These are phyloP conservation scores for Neoboletus magnificus DNA, from an alignment of 768 basidiomycete genomes.

Conservation along the genomic window DNA sequence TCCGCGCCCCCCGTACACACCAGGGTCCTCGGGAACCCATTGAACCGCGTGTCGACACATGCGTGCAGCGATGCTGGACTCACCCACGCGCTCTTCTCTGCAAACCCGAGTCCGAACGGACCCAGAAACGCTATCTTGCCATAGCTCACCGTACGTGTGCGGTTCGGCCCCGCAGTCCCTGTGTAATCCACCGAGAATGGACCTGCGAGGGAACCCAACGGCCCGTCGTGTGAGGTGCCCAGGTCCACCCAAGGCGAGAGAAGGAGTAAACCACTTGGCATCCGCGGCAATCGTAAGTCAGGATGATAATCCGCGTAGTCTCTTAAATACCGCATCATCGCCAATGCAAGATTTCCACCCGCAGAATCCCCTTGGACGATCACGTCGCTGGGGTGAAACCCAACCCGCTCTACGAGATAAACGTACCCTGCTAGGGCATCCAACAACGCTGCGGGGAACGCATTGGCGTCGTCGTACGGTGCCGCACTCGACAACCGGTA, in stretches of 20 bases:
- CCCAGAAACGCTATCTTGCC: conserved; percentile 42
- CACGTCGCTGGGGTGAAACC: conserved; percentile 42
- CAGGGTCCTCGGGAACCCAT: conserved; percentile 58
- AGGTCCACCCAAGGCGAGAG: conserved; percentile 33
- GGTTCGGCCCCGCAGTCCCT: conserved; percentile 1
- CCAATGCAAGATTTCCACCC: conserved; percentile 48
- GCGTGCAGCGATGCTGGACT: conserved; percentile 54
- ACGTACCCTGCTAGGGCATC: conserved; percentile 50
- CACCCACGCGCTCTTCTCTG: conserved; percentile 51
- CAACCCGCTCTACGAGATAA: conserved; percentile 44
- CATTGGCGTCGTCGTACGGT: conserved; percentile 29
- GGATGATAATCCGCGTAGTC: conserved; percentile 13
- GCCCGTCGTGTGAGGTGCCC: conserved; percentile 22
- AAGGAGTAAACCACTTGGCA: conserved; percentile 32
- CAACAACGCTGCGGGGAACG: conserved; percentile 53
- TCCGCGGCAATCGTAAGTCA: conserved; percentile 14
- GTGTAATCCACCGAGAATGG: conserved; percentile 30
- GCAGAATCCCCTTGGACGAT: conserved; percentile 53
- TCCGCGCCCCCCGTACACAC: conserved; percentile 60
- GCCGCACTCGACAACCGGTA: conserved; percentile 42
- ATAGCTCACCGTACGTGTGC: not conserved
- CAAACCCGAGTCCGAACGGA: conserved; percentile 44
- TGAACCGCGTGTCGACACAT: conserved; percentile 41
- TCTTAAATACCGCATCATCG: conserved; percentile 37
- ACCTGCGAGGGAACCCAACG: conserved; percentile 37